These are phyloP conservation scores for Pythium coloratum DNA, from an alignment of 352 stramenopile species.

Conservation along the genomic window DNA sequence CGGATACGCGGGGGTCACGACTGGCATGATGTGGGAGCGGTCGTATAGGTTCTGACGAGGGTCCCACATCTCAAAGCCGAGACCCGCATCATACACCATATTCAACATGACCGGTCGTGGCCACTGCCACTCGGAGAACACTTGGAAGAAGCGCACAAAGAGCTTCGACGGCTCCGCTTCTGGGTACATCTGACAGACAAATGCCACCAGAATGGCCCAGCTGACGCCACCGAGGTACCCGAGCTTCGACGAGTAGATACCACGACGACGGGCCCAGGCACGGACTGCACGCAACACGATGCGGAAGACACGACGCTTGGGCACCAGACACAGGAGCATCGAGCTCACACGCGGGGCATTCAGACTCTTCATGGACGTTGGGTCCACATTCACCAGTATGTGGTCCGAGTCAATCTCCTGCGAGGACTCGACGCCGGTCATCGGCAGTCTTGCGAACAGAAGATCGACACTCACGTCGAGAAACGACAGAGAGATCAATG, in stretches of 20 bases:
- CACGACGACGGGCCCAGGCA: slow-evolving; percentile 82
- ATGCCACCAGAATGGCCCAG: slow-evolving; percentile 97
- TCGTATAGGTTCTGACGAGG: slow-evolving; percentile 83
- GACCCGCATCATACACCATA: slow-evolving; percentile 79
- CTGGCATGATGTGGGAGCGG: slow-evolving; percentile 95
- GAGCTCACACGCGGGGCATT: slow-evolving; percentile 96
- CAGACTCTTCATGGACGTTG: slow-evolving; percentile 93
- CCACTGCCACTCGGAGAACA: slow-evolving; percentile 85
- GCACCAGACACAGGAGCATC: slow-evolving; percentile 92
- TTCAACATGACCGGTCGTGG: slow-evolving; percentile 82
- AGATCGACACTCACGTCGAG: slow-evolving; percentile 90
- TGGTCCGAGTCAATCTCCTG: slow-evolving; percentile 86
- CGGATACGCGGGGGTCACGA: slow-evolving; percentile 98
- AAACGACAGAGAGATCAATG: slow-evolving; percentile 91
- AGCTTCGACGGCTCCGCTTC: slow-evolving; percentile 67
- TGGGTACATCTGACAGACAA: slow-evolving; percentile 91
- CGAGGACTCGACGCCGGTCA: slow-evolving; percentile 59
- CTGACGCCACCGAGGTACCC: slow-evolving; percentile 98
- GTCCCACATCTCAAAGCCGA: slow-evolving; percentile 90
- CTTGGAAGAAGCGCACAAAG: slow-evolving; percentile 84
- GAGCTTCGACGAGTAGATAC: slow-evolving; percentile 97
- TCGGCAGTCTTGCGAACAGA: slow-evolving; percentile 84
- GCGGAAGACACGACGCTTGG: slow-evolving; percentile 88
- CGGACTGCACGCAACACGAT: slow-evolving; percentile 75
- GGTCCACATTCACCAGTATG: slow-evolving; percentile 92